phyloP scores from a whole-genome alignment of 306 rosid genomes.

The Rubus idaeus region DNA sequence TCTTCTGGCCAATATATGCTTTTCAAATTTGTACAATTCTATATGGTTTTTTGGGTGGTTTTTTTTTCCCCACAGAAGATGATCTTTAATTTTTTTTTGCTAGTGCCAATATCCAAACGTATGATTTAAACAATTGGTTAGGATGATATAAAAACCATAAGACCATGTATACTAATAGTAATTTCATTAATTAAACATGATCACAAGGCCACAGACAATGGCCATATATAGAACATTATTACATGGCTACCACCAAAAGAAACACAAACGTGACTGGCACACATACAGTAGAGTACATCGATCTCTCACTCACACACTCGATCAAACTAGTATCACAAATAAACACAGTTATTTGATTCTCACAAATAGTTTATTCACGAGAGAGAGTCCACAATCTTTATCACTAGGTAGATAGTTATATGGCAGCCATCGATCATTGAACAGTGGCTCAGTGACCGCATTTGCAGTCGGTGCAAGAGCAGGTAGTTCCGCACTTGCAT shows the following conservation, averaged over 20 bases:
- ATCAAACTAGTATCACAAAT: not conserved
- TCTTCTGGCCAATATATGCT: too few species aligned
- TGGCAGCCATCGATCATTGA: constrained; percentile 19
- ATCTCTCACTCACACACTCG: not conserved
- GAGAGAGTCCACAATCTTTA: not conserved
- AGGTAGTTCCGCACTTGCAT: constrained; percentile 76
- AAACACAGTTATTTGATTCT: not conserved
- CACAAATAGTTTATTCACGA: constrained; percentile 6
- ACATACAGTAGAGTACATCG: not conserved
- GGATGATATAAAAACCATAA: too few species aligned
- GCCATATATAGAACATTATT: not conserved
- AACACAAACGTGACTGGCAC: not conserved
- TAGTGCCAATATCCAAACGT: too few species aligned
- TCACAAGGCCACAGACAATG: not conserved
- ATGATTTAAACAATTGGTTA: too few species aligned
- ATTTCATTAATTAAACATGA: not conserved
- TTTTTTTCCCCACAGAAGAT: too few species aligned
- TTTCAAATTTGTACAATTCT: too few species aligned
- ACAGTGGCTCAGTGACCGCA: constrained; percentile 47
- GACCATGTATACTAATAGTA: not conserved
- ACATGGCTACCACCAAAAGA: not conserved
- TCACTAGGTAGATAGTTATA: constrained; percentile 6
- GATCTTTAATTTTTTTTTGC: too few species aligned
- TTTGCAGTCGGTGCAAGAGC: constrained; percentile 56
- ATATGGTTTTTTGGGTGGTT: too few species aligned